Evolutionary conservation across 345 rosid genomes (phyloP).

Genomic region (Barbarea vulgaris): DNA sequence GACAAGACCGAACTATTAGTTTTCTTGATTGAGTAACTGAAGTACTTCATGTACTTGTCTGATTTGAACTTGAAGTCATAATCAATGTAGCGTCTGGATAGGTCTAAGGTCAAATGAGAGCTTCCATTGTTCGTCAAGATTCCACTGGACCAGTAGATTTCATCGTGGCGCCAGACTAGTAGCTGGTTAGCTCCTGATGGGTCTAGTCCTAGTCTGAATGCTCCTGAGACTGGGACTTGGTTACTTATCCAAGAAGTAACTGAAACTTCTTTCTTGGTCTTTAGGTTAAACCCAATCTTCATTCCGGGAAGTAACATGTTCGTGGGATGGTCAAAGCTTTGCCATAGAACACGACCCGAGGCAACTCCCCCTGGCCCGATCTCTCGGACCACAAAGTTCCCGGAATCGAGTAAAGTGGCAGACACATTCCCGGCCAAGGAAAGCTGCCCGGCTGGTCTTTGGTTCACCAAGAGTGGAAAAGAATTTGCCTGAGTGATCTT

Average conservation of each 20-base stretch:
- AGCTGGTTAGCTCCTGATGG: constrained; percentile 47
- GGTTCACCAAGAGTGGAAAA: constrained; percentile 42
- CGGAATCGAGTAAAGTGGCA: constrained; percentile 52
- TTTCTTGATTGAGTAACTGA: constrained; percentile 45
- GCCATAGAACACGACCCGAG: constrained; percentile 53
- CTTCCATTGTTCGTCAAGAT: constrained; percentile 47
- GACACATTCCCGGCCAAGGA: constrained; percentile 30
- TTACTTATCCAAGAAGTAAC: constrained; percentile 55
- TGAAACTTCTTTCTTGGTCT: constrained; percentile 48
- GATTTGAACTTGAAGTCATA: constrained; percentile 49
- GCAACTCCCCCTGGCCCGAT: constrained; percentile 25
- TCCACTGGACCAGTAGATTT: constrained; percentile 62
- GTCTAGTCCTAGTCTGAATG: constrained; percentile 61
- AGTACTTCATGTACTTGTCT: constrained; percentile 46
- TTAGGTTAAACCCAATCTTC: constrained; percentile 59
- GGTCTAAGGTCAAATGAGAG: constrained; percentile 43
- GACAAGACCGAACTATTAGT: constrained; percentile 39
- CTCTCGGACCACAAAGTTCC: constrained; percentile 51
- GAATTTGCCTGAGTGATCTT: constrained; percentile 47
- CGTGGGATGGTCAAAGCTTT: constrained; percentile 66
- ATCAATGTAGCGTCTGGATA: constrained; percentile 32
- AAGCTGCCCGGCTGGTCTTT: constrained; percentile 21
- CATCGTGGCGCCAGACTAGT: constrained; percentile 49
- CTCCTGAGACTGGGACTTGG: constrained; percentile 55
- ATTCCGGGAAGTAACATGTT: constrained; percentile 59